Base-by-base conservation (phyloP, 495 filamentous ascomycete genomes). In the Penicillium maclennaniae region DNA sequence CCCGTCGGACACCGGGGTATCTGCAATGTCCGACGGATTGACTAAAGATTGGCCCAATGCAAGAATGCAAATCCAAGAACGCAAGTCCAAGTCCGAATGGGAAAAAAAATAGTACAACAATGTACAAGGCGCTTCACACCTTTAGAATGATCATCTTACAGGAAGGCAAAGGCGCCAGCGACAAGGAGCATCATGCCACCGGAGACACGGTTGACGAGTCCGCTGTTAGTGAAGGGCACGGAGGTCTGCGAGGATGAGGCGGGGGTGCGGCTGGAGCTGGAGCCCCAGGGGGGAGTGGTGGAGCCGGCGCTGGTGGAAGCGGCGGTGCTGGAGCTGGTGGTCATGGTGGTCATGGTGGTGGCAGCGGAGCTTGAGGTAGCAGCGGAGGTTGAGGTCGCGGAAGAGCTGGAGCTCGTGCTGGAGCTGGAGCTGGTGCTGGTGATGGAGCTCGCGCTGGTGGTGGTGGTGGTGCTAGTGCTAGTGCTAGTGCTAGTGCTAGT, bases 121-220 rank as follows among this genome's bases (percentile, higher is more conserved):
- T 9, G 49, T 45, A 47, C 23, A 27, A 37, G 26, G 45, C 25
- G 41, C 21, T 23, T 23, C 23, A 23, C 23, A 23, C 23, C 23
- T 31, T 6, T 12, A 31, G 10, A 8, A 31, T 31, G 7, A 12
- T 34, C 27, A 31, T 44, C 49, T 69, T 70, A 76, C 51, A 74
- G 36, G 43, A 76, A 21, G 19, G 61, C 66, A 26, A 65, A 34
- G 27, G 55, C 70, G 55, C 63, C 73, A 34, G 71, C 55, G 16
- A 69, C 66, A 19, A 71, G 51, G 28, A 70, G 71, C 58, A 76
- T 21, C 69, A 76, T 55, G 21, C 63, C 70, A 38, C 59, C 66
- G 9, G 73, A 74, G 23, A 73, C 70, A 17, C 67, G 64, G 67
- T 67, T 72, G 37, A 49, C 49, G 21, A 69, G 53, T 36, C 67